Percentiles rank a stretch among this genome's conserved stretches.
These are phyloP conservation scores for Diaporthe amygdali DNA, from an alignment of 2,329 filamentous ascomycete genomes.

Conservation along the genomic window DNA sequence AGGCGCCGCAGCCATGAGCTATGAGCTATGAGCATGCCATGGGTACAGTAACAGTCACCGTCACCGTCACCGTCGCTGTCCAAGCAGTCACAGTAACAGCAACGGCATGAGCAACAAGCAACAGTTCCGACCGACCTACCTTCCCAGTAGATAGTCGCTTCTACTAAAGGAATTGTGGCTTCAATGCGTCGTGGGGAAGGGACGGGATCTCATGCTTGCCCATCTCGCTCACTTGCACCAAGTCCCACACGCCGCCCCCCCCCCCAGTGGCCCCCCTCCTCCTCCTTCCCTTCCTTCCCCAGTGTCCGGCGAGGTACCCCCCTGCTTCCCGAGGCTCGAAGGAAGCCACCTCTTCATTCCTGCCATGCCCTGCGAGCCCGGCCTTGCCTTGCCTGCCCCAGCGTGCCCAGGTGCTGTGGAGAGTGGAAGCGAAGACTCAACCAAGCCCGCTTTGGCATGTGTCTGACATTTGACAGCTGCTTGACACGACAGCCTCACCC, in stretches of 20 bases:
- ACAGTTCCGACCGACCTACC: too few relatives aligned
- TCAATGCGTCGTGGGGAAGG: background rate
- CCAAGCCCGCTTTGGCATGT: background rate
- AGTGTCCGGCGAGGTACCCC: background rate
- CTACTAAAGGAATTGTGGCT: background rate
- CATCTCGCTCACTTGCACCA: background rate
- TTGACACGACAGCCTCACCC: constrained; percentile 13
- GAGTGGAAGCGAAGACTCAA: background rate
- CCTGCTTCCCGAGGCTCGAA: background rate
- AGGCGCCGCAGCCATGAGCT: background rate
- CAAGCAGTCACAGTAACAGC: too few relatives aligned
- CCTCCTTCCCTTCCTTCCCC: background rate
- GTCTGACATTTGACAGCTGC: constrained; percentile 15
- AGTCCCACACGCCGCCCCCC: too few relatives aligned
- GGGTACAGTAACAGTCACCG: background rate
- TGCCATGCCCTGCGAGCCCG: background rate
- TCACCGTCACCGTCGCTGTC: background rate
- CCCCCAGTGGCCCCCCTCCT: background rate
- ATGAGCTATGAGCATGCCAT: background rate
- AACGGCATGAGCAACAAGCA: too few relatives aligned
- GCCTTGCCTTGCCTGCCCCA: background rate
- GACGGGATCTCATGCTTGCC: background rate
- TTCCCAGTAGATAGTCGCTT: background rate
- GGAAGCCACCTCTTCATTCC: constrained; percentile 1
- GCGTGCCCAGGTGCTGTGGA: background rate